Evolutionary conservation across 2,329 filamentous ascomycete genomes (phyloP), one percentile per base, ranked within the genome.

Genomic region (Blastomyces emzantsi): DNA sequence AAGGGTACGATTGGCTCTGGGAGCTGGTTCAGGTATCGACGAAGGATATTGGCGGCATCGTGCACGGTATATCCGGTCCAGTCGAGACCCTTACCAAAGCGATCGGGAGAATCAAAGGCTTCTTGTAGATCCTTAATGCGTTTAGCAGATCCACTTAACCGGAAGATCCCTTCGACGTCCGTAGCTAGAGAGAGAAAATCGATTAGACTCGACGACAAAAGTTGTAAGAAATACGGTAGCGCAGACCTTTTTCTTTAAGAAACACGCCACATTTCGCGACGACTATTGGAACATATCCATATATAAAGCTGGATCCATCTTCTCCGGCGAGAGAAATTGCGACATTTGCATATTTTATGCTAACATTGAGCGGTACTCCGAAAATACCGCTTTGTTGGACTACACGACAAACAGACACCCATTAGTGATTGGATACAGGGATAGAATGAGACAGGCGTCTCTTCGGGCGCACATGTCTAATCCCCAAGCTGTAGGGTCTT

Each of bases 41-140:
- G 88, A 55, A 99, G 83, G 66, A 99, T 93, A 73, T 97, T 99
- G 71, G 94, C 92, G 33, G 94, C 94, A 82, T 99, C 94, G 76
- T 99, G 94, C 52, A 99, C 94, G 0, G 94, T 99, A 75, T 96
- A 99, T 57, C 94, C 94, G 57, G 91, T 89, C 94, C 94, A 99
- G 70, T 96, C 90, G 33, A 99, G 83, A 19, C 94, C 94, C 77
- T 99, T 99, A 62, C 94, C 94, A 75, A 96, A 99, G 70, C 92
- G 85, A 71, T 96, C 91, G 51, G 94, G 94, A 0, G 93, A 96
- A 76, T 97, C 90, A 76, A 99, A 99, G 2, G 91, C 85, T 36
- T 84, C 86, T 76, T 95, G 93, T 39, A 99, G 84, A 75, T 97
- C 94, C 76, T 97, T 99, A 79, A 99, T 99, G 66, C 94, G 89